These are phyloP conservation scores for Solanum hybrid DNA, from an alignment of 305 asterid genomes.

Conservation along the genomic window DNA sequence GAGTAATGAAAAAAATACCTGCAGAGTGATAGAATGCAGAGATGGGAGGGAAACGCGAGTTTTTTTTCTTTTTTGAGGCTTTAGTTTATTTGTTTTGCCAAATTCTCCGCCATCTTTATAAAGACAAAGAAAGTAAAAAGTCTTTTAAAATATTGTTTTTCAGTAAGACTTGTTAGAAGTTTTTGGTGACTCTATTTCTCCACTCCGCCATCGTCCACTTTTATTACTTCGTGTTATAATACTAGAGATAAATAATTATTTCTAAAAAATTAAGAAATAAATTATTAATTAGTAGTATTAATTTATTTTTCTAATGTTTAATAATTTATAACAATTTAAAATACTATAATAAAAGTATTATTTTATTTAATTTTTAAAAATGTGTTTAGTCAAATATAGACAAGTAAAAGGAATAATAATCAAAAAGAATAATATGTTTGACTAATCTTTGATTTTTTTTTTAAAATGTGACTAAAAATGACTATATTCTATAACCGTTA, in stretches of 20 bases:
- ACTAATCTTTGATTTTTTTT: neutral
- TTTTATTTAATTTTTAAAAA: neutral
- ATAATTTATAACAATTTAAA: neutral
- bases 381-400: neutral
- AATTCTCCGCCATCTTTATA: conserved; percentile 7
- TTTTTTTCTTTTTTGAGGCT: neutral
- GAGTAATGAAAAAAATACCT: neutral
- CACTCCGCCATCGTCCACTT: no score
- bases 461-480: neutral
- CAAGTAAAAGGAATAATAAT: neutral
- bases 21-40: neutral
- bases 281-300: neutral
- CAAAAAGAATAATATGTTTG: neutral
- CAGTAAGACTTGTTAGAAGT: neutral
- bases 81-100: neutral
- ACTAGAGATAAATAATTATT: no score
- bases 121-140: neutral
- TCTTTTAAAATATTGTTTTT: neutral
- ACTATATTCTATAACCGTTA: neutral
- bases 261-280: neutral
- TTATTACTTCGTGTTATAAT: no score
- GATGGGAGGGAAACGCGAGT: neutral
- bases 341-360: neutral
- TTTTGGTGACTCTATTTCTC: neutral
- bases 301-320: no score